phyloP scores from a whole-genome alignment of 345 rosid genomes.

The Populus pruinosa region DNA sequence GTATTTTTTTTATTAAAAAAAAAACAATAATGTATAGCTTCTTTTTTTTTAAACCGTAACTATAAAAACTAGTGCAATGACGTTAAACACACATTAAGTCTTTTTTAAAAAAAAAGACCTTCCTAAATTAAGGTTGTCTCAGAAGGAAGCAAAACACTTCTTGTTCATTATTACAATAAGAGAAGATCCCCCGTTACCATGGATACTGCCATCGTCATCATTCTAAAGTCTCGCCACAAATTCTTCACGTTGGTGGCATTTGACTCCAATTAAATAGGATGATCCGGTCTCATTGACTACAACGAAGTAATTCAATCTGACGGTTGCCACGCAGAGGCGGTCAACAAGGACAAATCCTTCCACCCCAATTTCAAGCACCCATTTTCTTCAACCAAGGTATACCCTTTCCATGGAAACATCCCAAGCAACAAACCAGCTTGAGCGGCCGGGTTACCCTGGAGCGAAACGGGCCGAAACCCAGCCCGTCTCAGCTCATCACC shows the following conservation, averaged over 20 bases:
- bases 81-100: no score
- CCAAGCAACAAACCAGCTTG: conserved; percentile 83
- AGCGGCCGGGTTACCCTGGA: conserved; percentile 78
- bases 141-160: neutral
- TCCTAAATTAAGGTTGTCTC: neutral
- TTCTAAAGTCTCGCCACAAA: no score
- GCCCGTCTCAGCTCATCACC: conserved; percentile 63
- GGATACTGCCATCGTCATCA: neutral
- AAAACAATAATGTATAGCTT: no score
- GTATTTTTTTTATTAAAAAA: no score
- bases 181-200: neutral
- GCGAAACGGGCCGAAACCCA: conserved; percentile 74
- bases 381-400: conserved; percentile 71
- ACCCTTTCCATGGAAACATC: conserved; percentile 96
- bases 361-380: conserved; percentile 86
- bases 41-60: no score
- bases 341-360: conserved; percentile 89
- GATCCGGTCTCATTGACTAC: neutral
- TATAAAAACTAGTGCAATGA: no score
- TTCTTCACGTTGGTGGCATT: neutral
- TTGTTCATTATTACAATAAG: neutral
- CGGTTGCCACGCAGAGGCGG: conserved; percentile 92
- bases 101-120: neutral
- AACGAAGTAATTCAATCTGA: conserved; percentile 34
- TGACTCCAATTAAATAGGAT: neutral